Percentiles rank a stretch among this genome's conserved stretches.
phyloP scores from a whole-genome alignment of 1,284 basidiomycete species.

The Ganoderma multipileum region DNA sequence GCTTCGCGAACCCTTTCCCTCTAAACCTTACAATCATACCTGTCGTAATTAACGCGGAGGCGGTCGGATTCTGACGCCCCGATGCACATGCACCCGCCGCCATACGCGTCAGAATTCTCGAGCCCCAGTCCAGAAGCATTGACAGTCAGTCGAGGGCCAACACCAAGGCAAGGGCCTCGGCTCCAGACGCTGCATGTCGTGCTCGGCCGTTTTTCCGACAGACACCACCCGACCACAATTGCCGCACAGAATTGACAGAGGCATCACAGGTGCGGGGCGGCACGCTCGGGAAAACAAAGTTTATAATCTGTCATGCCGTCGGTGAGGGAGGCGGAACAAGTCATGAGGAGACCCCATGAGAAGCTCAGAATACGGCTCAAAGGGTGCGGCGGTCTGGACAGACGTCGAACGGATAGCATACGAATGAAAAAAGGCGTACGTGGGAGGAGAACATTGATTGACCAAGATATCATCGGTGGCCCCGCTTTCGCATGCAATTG shows the following conservation, averaged over 20 bases:
- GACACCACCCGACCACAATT: background rate
- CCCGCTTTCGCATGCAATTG: background rate
- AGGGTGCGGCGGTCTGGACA: background rate
- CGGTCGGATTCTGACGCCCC: background rate
- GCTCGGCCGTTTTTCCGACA: background rate
- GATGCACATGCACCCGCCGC: background rate
- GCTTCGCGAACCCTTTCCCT: background rate
- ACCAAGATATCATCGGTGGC: background rate
- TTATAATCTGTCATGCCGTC: conserved; percentile 17
- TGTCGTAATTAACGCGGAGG: background rate
- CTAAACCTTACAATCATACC: conserved; percentile 5
- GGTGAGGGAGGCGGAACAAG: background rate
- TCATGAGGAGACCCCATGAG: conserved; percentile 4
- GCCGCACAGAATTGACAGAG: background rate
- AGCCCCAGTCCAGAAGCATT: background rate
- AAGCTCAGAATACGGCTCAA: background rate
- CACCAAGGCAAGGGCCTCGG: background rate
- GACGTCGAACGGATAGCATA: background rate
- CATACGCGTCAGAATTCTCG: conserved; percentile 1
- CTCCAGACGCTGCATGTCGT: background rate
- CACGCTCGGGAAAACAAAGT: conserved; percentile 11
- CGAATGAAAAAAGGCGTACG: conserved; percentile 1
- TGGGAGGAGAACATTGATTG: conserved; percentile 9
- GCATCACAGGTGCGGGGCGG: background rate
- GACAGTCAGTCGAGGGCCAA: background rate